Percentiles rank a stretch among this genome's conserved stretches.
These are phyloP conservation scores for Setaria viridis DNA, from an alignment of 202 grass and related monocot genomes.

Conservation along the genomic window DNA sequence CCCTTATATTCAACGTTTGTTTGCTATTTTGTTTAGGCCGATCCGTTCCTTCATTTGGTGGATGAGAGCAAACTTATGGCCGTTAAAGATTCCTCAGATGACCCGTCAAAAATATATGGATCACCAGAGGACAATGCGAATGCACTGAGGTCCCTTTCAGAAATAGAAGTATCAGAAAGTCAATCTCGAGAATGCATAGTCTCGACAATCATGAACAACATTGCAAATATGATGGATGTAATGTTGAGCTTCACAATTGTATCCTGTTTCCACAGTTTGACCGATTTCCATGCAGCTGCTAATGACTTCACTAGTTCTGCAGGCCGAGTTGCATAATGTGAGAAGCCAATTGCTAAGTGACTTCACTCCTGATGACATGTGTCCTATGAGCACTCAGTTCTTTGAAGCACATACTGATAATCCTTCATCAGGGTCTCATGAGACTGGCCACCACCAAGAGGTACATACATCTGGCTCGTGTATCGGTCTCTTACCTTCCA, in stretches of 20 bases:
- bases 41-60: conserved; percentile 91
- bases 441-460: conserved; percentile 60
- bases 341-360: conserved; percentile 81
- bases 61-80: conserved; percentile 84
- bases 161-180: conserved; percentile 84
- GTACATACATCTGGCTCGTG: conserved; percentile 43
- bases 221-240: conserved; percentile 84
- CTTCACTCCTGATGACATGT: conserved; percentile 92
- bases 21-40: conserved; percentile 62
- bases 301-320: conserved; percentile 49
- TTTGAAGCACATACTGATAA: conserved; percentile 58
- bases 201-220: conserved; percentile 85
- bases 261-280: conserved; percentile 36
- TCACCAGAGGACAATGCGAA: conserved; percentile 84
- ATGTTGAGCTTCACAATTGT: conserved; percentile 42
- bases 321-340: conserved; percentile 81
- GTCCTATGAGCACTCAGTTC: conserved; percentile 75
- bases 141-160: conserved; percentile 74
- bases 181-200: conserved; percentile 93
- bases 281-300: conserved; percentile 31
- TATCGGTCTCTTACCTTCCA: conserved; percentile 31
- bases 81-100: conserved; percentile 58
- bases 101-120: conserved; percentile 72
- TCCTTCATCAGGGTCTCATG: conserved; percentile 55
- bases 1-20: conserved; percentile 36